A percentile compares a stretch with the other conserved stretches of the same genome.
These are phyloP conservation scores for Fusarium sp. DNA, from an alignment of 2,329 filamentous ascomycete species.

Conservation along the genomic window DNA sequence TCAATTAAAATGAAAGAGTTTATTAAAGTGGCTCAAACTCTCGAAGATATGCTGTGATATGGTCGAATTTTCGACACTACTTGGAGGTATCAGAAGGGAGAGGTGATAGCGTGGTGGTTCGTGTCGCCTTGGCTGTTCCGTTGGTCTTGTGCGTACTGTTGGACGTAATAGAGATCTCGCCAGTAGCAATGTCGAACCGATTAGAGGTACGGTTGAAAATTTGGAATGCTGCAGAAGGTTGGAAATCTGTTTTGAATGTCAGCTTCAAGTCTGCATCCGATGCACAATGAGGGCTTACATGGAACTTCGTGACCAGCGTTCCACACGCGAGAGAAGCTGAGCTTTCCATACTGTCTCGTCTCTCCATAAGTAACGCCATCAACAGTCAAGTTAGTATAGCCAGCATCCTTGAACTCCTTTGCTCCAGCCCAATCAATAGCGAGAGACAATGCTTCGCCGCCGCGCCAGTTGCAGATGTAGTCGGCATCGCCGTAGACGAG, in stretches of 20 bases:
- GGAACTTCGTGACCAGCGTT: slow-evolving; percentile 30
- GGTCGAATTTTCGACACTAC: too few species aligned
- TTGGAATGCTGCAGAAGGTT: slow-evolving; percentile 20
- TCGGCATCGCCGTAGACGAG: slow-evolving; percentile 29
- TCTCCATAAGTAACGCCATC: slow-evolving; percentile 20
- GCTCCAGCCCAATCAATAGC: slow-evolving; percentile 6
- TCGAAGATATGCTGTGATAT: too few species aligned
- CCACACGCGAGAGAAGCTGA: slow-evolving; percentile 27
- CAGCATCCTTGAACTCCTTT: slow-evolving; percentile 9
- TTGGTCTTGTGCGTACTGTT: slow-evolving; percentile 16
- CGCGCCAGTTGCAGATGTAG: slow-evolving; percentile 33
- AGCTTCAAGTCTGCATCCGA: neutral
- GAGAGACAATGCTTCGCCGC: slow-evolving; percentile 25
- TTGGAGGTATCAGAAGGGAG: slow-evolving; percentile 2
- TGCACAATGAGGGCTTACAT: slow-evolving; percentile 1
- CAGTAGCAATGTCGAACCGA: slow-evolving; percentile 23
- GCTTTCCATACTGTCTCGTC: slow-evolving; percentile 24
- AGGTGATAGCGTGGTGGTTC: slow-evolving; percentile 17
- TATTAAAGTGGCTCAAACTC: neutral
- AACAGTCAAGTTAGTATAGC: slow-evolving; percentile 22
- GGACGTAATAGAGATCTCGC: slow-evolving; percentile 1
- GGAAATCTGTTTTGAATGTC: slow-evolving; percentile 4
- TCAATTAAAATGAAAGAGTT: neutral
- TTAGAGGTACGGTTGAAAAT: slow-evolving; percentile 24
- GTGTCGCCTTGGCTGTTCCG: slow-evolving; percentile 14